Evolutionary conservation across 768 basidiomycete species (phyloP), one percentile per base, ranked within the genome.

Genomic region (Chalciporus piperatus): DNA sequence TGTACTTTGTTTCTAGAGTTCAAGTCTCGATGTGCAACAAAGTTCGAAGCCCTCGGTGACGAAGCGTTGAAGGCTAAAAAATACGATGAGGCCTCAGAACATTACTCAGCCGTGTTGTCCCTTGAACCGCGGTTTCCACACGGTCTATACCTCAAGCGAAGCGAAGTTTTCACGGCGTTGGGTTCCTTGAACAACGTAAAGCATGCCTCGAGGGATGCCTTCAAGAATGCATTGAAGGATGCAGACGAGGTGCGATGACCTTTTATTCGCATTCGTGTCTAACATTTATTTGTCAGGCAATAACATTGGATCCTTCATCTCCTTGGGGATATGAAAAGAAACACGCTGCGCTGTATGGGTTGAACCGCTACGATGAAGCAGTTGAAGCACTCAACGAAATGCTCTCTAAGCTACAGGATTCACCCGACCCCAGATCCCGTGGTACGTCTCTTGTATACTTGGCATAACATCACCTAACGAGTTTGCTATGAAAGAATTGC

Each of bases 251-350:
- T 59, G 47, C 16, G 2, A n/a, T 35, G 11, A 20, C 14, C 5
- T 14, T 35, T 37, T 41, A 8, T 14, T 4, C 28, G 9, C 0
- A 4, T 27, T 5, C 11, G 27, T 22, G 12, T 19, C 3, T 45
- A 22, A 41, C 13, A n/a, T 4, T 9, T 22, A 14, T 27, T 13
- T 48, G 16, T 8, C 16, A 61, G 60, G 61, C 61, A 11, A 42
- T 62, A 39, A 35, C 2, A 33, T 23, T 62, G 1, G 45, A 62
- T 30, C 13, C 41, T 17, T 51, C 3, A 0, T 59, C 60, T 3
- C 60, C 56, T 4, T 50, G 56, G 57, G 60, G 60, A 9, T 45
- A 62, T 10, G 49, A 62, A 19, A 47, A 39, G 42, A 57, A n/a
- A 23, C 52, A 63, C 17, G 25, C 3, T 6, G 61, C 48, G 13